These are phyloP conservation scores for Xerocomellus intermedius DNA, from an alignment of 768 basidiomycete species.

Conservation along the genomic window DNA sequence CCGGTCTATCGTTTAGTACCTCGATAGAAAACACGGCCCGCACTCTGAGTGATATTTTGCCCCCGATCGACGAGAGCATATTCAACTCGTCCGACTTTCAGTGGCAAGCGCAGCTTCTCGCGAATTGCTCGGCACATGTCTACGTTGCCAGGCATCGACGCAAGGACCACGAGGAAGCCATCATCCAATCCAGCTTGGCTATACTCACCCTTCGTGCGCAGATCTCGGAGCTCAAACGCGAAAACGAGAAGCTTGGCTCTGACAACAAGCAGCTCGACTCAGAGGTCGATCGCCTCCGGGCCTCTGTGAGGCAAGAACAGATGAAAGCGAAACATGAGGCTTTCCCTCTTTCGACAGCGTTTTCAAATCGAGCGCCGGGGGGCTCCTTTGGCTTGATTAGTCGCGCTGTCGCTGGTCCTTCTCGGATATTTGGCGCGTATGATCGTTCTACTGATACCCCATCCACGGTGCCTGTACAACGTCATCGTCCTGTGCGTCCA, in stretches of 20 bases:
- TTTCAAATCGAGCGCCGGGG: neutral
- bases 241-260: conserved; percentile 24
- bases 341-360: neutral
- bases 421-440: neutral
- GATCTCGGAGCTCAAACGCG: conserved; percentile 36
- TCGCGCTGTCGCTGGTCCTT: conserved; percentile 27
- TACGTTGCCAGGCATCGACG: conserved; percentile 38
- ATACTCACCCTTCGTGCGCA: conserved; percentile 44
- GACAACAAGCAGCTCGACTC: conserved; percentile 30
- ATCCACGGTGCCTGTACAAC: neutral
- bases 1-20: conserved; percentile 54
- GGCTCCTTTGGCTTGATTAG: conserved; percentile 8
- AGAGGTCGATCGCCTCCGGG: conserved; percentile 21
- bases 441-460: neutral
- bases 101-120: conserved; percentile 66
- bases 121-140: conserved; percentile 58
- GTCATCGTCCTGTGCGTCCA: neutral
- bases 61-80: conserved; percentile 42
- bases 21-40: conserved; percentile 43
- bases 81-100: conserved; percentile 44
- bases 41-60: conserved; percentile 47
- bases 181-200: conserved; percentile 51
- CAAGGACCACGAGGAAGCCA: conserved; percentile 29
- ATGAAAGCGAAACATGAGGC: neutral
- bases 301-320: conserved; percentile 13